Base-by-base conservation (phyloP, 2,329 filamentous ascomycete genomes). In the Penicillium freii region DNA sequence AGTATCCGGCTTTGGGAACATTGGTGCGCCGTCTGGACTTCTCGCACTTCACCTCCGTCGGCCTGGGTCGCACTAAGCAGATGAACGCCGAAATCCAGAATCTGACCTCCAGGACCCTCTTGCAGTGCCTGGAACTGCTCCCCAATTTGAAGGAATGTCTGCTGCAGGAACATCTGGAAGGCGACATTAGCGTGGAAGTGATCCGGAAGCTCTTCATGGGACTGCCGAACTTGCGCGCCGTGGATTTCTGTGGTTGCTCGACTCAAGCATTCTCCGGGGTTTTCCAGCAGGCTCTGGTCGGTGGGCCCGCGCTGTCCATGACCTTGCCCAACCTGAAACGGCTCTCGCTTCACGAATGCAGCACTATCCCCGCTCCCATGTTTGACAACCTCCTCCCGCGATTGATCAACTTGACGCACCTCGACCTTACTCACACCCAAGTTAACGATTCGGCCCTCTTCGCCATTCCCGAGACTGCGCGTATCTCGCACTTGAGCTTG, bases 1-100 rank as follows among this genome's bases (percentile, higher is more conserved):
- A 83, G 57, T 86, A 92, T 70, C 84, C 85, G 2, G 80, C 85
- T 9, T 80, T 92, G 53, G 90, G 90, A 45, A 87, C 85, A 40
- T 85, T 92, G 66, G 89, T 93, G 44, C 86, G 88, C 57, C 87
- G 90, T 50, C 78, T 93, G 45, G 90, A 94, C 76, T 92, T 94
- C 68, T 92, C 89, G 61, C 90, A 92, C 78, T 92, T 92, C 76
- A 92, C 91, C 71, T 90, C 89, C 23, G 86, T 88, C 54, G 88
- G 88, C 54, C 81, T 91, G 62, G 91, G 92, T 69, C 84, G 84
- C 59, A 91, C 88, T 17, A 87, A 86, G 63, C 85, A 86, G 72
- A 88, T 91, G 81, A 87, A 90, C 57, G 82, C 84, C 23, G 83
- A 89, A 73, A 90, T 90, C 56, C 85, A 85, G 69, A 92, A 92